phyloP scores from a whole-genome alignment of 805 yeast genomes.

The Candida ascalaphidarum region DNA sequence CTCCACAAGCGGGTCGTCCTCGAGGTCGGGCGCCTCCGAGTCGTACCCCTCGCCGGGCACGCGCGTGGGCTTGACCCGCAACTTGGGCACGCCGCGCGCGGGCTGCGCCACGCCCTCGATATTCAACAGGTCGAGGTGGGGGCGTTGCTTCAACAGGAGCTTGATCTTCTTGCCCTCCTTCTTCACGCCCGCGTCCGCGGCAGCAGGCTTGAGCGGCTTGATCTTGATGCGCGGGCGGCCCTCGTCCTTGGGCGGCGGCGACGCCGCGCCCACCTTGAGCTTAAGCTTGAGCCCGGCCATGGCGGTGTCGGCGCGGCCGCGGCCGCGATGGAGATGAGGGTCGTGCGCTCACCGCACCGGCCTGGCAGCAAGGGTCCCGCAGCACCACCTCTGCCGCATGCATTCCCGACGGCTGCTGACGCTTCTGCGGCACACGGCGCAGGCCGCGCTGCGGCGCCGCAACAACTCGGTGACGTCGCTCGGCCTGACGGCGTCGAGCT shows the following conservation, averaged over 20 bases:
- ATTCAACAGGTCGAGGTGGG: too few relatives aligned
- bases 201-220: constrained; percentile 10
- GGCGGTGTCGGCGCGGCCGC: constrained; percentile 12
- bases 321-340: too few relatives aligned
- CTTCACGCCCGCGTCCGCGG: constrained; percentile 2
- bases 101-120: too few relatives aligned
- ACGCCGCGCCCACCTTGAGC: constrained; percentile 10
- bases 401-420: too few relatives aligned
- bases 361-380: too few relatives aligned
- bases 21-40: constrained; percentile 92
- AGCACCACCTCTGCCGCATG: too few relatives aligned
- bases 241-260: constrained; percentile 1
- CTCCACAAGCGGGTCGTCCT: constrained; percentile 88
- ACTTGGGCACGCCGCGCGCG: constrained; percentile 27
- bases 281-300: constrained; percentile 14
- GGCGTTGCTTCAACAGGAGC: constrained; percentile 8
- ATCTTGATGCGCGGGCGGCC: constrained; percentile 11
- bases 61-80: constrained; percentile 51
- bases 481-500: too few relatives aligned
- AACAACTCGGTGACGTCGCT: constrained; percentile 29
- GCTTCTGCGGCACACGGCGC: too few relatives aligned
- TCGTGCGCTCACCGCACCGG: too few relatives aligned
- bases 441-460: constrained; percentile 20
- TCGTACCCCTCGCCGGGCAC: constrained; percentile 94
- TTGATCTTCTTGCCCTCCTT: constrained; percentile 17